These are phyloP conservation scores for Piromyces sp. DNA, from an alignment of 192 early-diverging fungal genomes.

Conservation along the genomic window DNA sequence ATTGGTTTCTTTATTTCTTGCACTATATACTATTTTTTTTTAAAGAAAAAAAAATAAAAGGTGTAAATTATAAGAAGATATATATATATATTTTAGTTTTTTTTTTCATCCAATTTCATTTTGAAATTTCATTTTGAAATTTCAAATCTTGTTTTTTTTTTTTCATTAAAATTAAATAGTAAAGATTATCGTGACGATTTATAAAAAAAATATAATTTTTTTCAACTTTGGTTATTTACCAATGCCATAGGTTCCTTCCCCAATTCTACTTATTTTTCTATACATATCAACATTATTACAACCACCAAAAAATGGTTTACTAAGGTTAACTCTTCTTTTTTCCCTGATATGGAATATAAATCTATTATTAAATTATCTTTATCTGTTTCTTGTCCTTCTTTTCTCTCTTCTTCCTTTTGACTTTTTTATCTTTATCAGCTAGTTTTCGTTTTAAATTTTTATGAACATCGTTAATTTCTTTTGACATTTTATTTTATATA, in stretches of 20 bases:
- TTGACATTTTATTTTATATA: too few relatives aligned
- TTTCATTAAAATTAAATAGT: too few relatives aligned
- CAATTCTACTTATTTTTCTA: constrained; percentile 37
- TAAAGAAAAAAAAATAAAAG: too few relatives aligned
- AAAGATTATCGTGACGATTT: too few relatives aligned
- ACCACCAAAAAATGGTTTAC: constrained; percentile 1
- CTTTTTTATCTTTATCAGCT: not conserved
- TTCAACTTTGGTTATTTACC: too few relatives aligned
- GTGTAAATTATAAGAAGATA: too few relatives aligned
- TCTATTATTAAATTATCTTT: not conserved
- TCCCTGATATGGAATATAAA: not conserved
- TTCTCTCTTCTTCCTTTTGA: not conserved
- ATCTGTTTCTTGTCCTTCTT: not conserved
- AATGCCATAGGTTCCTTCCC: constrained; percentile 85
- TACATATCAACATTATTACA: constrained; percentile 15
- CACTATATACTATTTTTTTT: constrained; percentile 13
- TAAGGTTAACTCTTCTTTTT: not conserved
- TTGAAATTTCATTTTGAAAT: too few relatives aligned
- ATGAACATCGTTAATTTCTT: not conserved
- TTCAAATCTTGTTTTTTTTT: too few relatives aligned
- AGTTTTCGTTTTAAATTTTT: not conserved
- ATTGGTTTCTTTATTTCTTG: constrained; percentile 23
- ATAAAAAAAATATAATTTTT: too few relatives aligned
- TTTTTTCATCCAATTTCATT: too few relatives aligned
- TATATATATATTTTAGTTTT: too few relatives aligned